Evolutionary conservation across 192 early-diverging fungal species (phyloP), one percentile per base, ranked within the genome.

Genomic region (Helicostylum pulchrum): DNA sequence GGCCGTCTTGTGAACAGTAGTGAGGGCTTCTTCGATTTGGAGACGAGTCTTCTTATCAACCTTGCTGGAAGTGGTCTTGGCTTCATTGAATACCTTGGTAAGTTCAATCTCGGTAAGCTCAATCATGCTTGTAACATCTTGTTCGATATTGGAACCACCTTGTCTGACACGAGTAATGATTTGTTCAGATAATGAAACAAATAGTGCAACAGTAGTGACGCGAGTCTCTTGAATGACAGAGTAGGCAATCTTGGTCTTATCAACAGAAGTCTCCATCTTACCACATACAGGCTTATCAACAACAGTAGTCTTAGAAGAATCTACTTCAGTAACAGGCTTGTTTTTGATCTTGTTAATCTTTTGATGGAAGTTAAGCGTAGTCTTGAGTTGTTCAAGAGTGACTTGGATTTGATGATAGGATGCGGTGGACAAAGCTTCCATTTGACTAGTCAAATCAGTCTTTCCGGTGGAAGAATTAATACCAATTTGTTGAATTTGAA

Each of bases 401-500:
- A 21, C 54, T 36, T 66, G 43, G 39, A 66, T 57, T 12, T 66
- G 53, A 23, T 66, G 53, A 54, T 44, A 45, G 17, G 64, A n/a
- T 4, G 53, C 44, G 1, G 23, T 48, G 9, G 31, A 21, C 46
- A 66, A 55, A 7, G 43, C 46, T 17, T 57, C 36, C n/a, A 66
- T 55, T 32, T 66, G 64, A 2, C 32, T 49, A 10, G 51, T 47
- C 1, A 57, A n/a, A 50, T 66, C 64, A 3, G 44, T 34, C 43
- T 66, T 56, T 7, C n/a, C 44, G 17, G 17, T 9, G 23, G 53
- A 32, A 14, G 64, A n/a, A 19, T 57, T 52, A 4, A 66, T 49
- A 48, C 36, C 64, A 26, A 57, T 43, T 47, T 66, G 44, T 20
- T 66, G 50, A 57, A 66, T 56, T 47, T 66, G 52, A 26, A 47